Conservation (phyloP, 768 basidiomycete species). For the Amanita subjunquillea region DNA sequence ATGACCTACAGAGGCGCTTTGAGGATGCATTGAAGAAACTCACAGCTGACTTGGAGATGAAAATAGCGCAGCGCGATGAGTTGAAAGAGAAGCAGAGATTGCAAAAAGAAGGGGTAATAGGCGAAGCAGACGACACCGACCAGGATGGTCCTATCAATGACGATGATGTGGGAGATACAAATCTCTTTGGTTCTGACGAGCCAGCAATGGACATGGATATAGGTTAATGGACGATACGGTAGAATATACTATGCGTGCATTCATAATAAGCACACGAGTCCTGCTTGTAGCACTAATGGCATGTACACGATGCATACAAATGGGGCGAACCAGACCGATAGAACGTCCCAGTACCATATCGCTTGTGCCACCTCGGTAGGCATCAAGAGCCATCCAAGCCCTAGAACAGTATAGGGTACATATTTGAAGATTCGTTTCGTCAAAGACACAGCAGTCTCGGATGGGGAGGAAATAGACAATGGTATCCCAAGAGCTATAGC, state of each 20-base stretch:
- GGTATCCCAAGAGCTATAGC: conserved; percentile 58
- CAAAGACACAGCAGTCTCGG: conserved; percentile 12
- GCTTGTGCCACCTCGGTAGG: conserved; percentile 36
- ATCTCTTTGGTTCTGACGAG: conserved; percentile 43
- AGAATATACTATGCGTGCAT: not conserved
- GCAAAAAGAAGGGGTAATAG: conserved; percentile 56
- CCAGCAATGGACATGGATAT: conserved; percentile 24
- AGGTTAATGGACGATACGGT: conserved; percentile 12
- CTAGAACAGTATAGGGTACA: conserved; percentile 34
- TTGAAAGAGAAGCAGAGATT: conserved; percentile 66
- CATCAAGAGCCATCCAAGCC: conserved; percentile 48
- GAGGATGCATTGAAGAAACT: conserved; percentile 89
- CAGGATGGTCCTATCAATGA: conserved; percentile 23
- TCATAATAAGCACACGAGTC: conserved; percentile 35
- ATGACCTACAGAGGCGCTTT: conserved; percentile 63
- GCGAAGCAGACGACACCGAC: conserved; percentile 27
- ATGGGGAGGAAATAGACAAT: conserved; percentile 33
- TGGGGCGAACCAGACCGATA: conserved; percentile 78
- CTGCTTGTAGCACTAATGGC: conserved; percentile 66
- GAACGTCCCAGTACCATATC: conserved; percentile 69
- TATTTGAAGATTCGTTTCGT: conserved; percentile 19
- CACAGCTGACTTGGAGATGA: conserved; percentile 78
- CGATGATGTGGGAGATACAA: conserved; percentile 19
- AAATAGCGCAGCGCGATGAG: conserved; percentile 69
- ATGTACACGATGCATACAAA: conserved; percentile 72